phyloP scores from a whole-genome alignment of 768 basidiomycete genomes.

The Polyporus arcularius region DNA sequence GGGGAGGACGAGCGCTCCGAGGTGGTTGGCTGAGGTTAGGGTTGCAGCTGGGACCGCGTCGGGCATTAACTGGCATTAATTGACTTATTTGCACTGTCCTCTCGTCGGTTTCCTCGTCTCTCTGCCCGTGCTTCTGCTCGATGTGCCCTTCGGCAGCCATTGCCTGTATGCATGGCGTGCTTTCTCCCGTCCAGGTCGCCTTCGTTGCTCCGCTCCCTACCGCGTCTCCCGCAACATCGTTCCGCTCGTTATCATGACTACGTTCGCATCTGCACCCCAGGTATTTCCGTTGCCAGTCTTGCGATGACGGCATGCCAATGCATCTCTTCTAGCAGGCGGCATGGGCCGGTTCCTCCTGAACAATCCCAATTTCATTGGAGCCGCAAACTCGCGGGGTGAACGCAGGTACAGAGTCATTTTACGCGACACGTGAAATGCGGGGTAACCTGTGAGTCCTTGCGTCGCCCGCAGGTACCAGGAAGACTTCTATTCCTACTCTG shows the following conservation, averaged over 20 bases:
- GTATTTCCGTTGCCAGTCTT: slow-evolving; percentile 36
- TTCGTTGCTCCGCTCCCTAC: slow-evolving; percentile 10
- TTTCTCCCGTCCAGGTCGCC: slow-evolving; percentile 7
- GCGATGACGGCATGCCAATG: slow-evolving; percentile 9
- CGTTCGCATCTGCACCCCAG: slow-evolving; percentile 52
- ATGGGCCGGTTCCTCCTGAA: slow-evolving; percentile 67
- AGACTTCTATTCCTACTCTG: slow-evolving; percentile 78
- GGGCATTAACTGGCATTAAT: too few relatives aligned
- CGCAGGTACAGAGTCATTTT: slow-evolving; percentile 49
- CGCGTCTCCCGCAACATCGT: slow-evolving; percentile 15
- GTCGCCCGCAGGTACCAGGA: slow-evolving; percentile 72
- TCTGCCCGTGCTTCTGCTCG: background rate
- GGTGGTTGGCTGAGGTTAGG: background rate
- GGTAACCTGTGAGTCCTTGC: background rate
- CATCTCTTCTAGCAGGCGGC: slow-evolving; percentile 47
- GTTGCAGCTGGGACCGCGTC: background rate
- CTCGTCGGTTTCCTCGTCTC: background rate
- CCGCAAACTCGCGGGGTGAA: slow-evolving; percentile 74
- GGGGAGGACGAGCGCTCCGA: too few relatives aligned
- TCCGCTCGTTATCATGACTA: slow-evolving; percentile 64
- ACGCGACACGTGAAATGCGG: background rate
- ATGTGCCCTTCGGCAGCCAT: slow-evolving; percentile 13
- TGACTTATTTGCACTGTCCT: too few relatives aligned
- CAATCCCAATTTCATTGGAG: slow-evolving; percentile 78
- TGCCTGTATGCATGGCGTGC: slow-evolving; percentile 20